Evolutionary conservation across 1,139 yeast genomes (phyloP), one percentile per base, ranked within the genome.

Genomic region (Debaryomycetaceae sp.): DNA sequence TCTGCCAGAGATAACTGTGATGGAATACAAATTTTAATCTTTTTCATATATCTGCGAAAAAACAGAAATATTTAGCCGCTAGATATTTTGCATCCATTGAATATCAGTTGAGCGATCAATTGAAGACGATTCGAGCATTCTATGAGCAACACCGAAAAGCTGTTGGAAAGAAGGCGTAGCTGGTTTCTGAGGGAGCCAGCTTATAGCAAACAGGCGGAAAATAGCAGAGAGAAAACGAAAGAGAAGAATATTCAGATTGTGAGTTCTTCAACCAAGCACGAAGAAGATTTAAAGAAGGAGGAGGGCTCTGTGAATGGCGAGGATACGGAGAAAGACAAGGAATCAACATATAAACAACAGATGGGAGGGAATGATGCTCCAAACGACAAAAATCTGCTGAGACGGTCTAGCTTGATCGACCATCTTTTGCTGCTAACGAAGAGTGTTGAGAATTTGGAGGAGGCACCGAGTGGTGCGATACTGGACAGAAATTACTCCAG

Each of bases 171-270:
- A 34, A 40, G 41, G n/a, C 23, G 37, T 24, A 43, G 43, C 24
- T 43, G 46, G 46, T 43, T 43, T 31, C 35, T 40, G 7, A 43
- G 35, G 36, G 36, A 53, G 46, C 43, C 40, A 6, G 36, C 14
- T 9, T 30, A 41, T 7, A 39, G 33, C 5, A 40, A 11, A 11
- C 31, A 8, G 31, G 2, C 8, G 11, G 31, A 27, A 8, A 27
- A 11, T 11, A 2, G 2, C 3, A 27, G 11, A 27, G 11, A 27
- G 11, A 27, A 27, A 11, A 11, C 31, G 31, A 27, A 27, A 27
- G 31, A 27, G 31, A 27, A 27, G 11, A 27, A 27, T 27, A 27
- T 27, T 27, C 11, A 27, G 11, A 27, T 27, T 27, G 31, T 27
- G 11, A 27, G 31, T 11, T 27, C 31, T 27, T 27, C 31, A 4